Evolutionary conservation across 805 yeast genomes (phyloP), one percentile per base, ranked within the genome.

Genomic region (Spathaspora passalidarum): DNA sequence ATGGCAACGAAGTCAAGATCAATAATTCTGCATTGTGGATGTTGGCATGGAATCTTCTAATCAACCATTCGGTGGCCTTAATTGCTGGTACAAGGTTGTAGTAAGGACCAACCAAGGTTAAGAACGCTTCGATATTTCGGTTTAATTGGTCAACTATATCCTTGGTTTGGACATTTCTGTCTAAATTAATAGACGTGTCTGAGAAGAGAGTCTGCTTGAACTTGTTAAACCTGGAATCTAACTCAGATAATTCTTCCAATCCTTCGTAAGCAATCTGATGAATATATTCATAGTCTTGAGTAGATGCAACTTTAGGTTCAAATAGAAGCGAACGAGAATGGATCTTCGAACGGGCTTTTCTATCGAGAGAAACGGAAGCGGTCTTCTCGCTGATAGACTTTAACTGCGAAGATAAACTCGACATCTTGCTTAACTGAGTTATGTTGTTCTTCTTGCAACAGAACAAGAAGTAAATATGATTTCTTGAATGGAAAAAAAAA

Each of bases 11-110:
- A 2, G 91, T 75, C 46, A 92, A 65, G 38, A 94, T 60, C 25
- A 94, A 60, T 45, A 73, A 61, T 62, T 92, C 98, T 0, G 90
- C 69, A 57, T 87, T 89, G 57, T 86, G 84, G 41, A 87, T 73
- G 61, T 94, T 91, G 53, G 89, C 81, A 59, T 89, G 84, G 70
- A 83, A 94, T 56, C 98, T 79, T 69, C 99, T 84, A 16, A 94
- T 84, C 19, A 91, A 80, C 99, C 99, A 94, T 70, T 94, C 99
- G 10, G 89, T 73, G 4, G 97, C 92, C 55, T 84, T 83, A 42
- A 88, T 58, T 2, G 97, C 78, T 19, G 95, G 88, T 18, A 82
- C 76, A 44, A 90, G 67, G 51, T 81, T 78, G 78, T 92, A 81
- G 62, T 82, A 83, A 2, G 95, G 88, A 3, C 95, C 83, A 8